Evolutionary conservation across 2,329 filamentous ascomycete genomes (phyloP), one percentile per base, ranked within the genome.

Genomic region (Phialemonium atrogriseum): DNA sequence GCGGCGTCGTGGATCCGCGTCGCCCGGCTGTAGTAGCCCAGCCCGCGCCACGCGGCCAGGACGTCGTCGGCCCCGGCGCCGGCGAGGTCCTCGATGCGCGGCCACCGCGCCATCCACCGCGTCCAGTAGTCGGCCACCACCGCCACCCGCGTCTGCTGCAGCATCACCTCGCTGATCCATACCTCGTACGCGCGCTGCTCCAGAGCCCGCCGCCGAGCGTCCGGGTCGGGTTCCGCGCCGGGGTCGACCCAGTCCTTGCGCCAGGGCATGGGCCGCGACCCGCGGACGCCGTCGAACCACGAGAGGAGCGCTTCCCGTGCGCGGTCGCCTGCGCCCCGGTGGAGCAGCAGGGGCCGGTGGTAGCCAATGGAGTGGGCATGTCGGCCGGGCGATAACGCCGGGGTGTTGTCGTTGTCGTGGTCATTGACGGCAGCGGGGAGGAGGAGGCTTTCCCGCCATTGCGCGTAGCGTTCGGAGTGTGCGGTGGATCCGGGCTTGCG

Each of bases 81-180:
- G 0, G 74, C 73, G 6, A 80, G 61, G 14, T 70, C 65, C 2
- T 62, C 59, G 4, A 79, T 64, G 0, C 70, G 73, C 1, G 73
- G 73, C 73, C 74, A 80, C 34, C 64, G 64, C 1, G 50, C 58
- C 58, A 75, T 75, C 75, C 75, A 80, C 1, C 59, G 60, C 18
- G 68, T 72, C 70, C 74, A 80, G 48, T 80, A 80, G 29, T 68
- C 70, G 13, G 77, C 68, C 1, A 78, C 75, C 6, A 67, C 68
- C 3, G 69, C 64, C 4, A 80, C 75, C 17, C 75, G 70, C 2
- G 75, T 80, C 52, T 80, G 75, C 49, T 80, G 75, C 9, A 79
- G 62, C 75, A 80, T 80, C 42, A 78, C 70, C 54, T 80, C 75
- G 45, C 68, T 74, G 46, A 80, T 76, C 71, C 74, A 79, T 27